Conservation (phyloP, 306 rosid species). For the Rosa multiflora region DNA sequence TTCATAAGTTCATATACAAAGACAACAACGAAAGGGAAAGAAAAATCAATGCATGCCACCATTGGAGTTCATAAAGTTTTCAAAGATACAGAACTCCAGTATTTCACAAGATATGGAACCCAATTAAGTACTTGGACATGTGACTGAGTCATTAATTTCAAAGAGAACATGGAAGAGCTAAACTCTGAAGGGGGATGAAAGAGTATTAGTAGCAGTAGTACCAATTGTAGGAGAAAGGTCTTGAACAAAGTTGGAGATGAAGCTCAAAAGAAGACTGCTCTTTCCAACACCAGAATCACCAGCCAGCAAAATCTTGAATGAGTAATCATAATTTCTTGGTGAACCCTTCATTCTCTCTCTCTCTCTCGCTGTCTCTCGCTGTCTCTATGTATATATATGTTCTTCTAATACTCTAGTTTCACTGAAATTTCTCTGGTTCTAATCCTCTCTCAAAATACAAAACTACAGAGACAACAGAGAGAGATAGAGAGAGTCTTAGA, state of each 20-base stretch:
- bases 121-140: not conserved
- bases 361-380: too few relatives aligned
- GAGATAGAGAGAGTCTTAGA: not conserved
- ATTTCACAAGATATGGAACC: not conserved
- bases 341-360: slow-evolving; percentile 43
- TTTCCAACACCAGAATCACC: slow-evolving; percentile 99
- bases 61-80: not conserved
- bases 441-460: slow-evolving; percentile 1
- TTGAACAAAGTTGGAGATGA: slow-evolving; percentile 64
- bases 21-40: not conserved
- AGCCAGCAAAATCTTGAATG: slow-evolving; percentile 77
- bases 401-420: not conserved
- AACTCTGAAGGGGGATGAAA: not conserved
- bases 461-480: not conserved
- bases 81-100: not conserved
- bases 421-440: not conserved
- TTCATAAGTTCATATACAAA: not conserved
- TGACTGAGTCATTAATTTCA: not conserved
- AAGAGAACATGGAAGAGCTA: not conserved
- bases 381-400: not conserved
- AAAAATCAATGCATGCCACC: not conserved
- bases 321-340: slow-evolving; percentile 71
- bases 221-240: slow-evolving; percentile 87
- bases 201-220: not conserved
- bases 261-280: slow-evolving; percentile 88